phyloP scores from a whole-genome alignment of 1,284 basidiomycete species.

The Bondarzewia mesenterica region DNA sequence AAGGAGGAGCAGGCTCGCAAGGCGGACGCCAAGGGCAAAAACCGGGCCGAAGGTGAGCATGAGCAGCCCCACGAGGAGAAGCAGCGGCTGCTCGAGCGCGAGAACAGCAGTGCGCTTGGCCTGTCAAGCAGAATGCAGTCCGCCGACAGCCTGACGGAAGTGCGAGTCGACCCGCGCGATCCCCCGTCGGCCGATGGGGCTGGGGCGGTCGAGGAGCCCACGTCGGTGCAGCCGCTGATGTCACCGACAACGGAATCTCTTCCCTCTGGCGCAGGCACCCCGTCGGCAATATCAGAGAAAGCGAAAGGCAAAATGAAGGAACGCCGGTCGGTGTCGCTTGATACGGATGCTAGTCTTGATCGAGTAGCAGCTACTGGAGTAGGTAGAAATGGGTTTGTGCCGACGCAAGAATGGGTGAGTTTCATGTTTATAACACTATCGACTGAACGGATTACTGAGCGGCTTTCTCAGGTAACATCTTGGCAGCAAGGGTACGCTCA shows the following conservation, averaged over 20 bases:
- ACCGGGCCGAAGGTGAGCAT: conserved; percentile 22
- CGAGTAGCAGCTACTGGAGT: conserved; percentile 57
- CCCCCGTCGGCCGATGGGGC: conserved; percentile 17
- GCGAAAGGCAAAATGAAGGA: conserved; percentile 82
- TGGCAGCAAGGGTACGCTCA: conserved; percentile 75
- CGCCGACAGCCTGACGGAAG: conserved; percentile 19
- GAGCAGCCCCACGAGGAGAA: conserved; percentile 50
- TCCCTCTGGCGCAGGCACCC: conserved; percentile 7
- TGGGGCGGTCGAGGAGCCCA: conserved; percentile 15
- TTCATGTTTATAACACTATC: background rate
- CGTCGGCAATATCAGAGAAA: conserved; percentile 64
- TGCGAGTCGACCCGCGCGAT: conserved; percentile 12
- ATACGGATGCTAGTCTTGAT: conserved; percentile 52
- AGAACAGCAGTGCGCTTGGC: conserved; percentile 21
- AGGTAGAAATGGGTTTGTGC: conserved; percentile 83
- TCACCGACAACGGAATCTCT: conserved; percentile 34
- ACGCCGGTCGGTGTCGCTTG: conserved; percentile 51
- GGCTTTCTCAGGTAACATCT: conserved; percentile 56
- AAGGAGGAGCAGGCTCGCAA: conserved; percentile 58
- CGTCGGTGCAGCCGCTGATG: conserved; percentile 24
- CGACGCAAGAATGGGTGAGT: conserved; percentile 90
- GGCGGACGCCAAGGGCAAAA: conserved; percentile 25
- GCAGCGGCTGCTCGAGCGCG: conserved; percentile 46
- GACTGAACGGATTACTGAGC: background rate
- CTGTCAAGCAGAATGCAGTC: conserved; percentile 15